These are phyloP conservation scores for Diatrype stigma DNA, from an alignment of 2,329 filamentous ascomycete genomes.

Conservation along the genomic window DNA sequence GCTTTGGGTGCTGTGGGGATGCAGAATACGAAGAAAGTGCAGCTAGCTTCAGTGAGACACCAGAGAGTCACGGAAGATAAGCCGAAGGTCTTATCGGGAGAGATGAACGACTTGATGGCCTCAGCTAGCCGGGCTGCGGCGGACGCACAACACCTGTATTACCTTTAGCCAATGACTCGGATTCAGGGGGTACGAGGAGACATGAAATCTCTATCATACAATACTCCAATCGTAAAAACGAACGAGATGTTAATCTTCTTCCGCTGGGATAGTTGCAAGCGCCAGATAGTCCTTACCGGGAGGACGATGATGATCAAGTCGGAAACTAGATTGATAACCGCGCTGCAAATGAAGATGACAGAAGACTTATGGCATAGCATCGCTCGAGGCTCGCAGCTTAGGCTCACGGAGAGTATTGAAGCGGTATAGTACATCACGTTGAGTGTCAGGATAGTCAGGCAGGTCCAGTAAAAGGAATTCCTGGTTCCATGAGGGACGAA, in stretches of 20 bases:
- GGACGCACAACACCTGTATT: not conserved
- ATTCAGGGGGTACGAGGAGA: not conserved
- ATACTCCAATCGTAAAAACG: slow-evolving; percentile 8
- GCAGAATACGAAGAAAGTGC: not conserved
- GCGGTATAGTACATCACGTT: not conserved
- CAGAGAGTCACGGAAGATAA: not conserved
- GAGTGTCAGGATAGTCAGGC: not conserved
- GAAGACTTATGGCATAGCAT: not conserved
- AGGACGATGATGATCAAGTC: slow-evolving; percentile 9
- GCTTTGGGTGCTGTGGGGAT: not conserved
- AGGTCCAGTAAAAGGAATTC: not conserved
- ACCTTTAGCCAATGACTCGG: not conserved
- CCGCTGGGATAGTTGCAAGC: slow-evolving; percentile 3
- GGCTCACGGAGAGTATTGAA: not conserved
- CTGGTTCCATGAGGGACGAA: slow-evolving; percentile 1
- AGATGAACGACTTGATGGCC: not conserved
- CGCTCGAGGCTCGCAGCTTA: not conserved
- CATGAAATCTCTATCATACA: slow-evolving; percentile 5
- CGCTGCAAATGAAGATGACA: not conserved
- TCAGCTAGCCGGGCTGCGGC: not conserved
- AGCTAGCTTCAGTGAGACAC: not conserved
- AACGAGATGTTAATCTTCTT: slow-evolving; percentile 9
- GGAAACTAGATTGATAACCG: slow-evolving; percentile 11
- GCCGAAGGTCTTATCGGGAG: not conserved
- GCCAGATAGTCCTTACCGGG: slow-evolving; percentile 12